These are phyloP conservation scores for Neoscytalidium dimidiatum DNA, from an alignment of 2,329 filamentous ascomycete species.

Conservation along the genomic window DNA sequence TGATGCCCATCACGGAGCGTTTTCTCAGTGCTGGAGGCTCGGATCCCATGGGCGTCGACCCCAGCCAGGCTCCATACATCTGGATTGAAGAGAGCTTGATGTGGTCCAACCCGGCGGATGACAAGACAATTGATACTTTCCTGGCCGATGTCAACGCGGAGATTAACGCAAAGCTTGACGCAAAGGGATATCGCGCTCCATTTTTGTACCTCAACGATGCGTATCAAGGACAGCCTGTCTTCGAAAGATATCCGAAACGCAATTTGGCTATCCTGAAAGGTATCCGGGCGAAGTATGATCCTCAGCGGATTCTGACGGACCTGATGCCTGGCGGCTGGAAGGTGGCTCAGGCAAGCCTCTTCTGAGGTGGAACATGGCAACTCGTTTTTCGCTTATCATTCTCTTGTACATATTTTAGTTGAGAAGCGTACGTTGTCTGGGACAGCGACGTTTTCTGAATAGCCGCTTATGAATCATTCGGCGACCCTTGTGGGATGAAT, in stretches of 20 bases:
- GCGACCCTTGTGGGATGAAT: too few relatives aligned
- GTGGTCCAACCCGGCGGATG: conserved; percentile 11
- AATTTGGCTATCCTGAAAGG: conserved; percentile 31
- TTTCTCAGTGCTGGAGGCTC: conserved; percentile 25
- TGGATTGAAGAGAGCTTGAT: conserved; percentile 25
- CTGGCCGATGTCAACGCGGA: neutral
- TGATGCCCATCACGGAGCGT: conserved; percentile 27
- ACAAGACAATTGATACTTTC: neutral
- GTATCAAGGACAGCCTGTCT: conserved; percentile 29
- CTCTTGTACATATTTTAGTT: neutral
- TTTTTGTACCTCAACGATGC: conserved; percentile 29
- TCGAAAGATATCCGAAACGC: conserved; percentile 30
- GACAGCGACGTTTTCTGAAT: too few relatives aligned
- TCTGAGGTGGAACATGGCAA: neutral
- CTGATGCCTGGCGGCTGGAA: conserved; percentile 29
- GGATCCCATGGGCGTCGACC: conserved; percentile 24
- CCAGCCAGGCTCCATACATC: neutral
- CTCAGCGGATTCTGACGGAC: conserved; percentile 28
- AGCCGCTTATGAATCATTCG: too few relatives aligned
- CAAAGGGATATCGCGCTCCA: neutral
- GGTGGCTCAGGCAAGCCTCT: conserved; percentile 13
- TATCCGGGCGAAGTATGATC: conserved; percentile 35
- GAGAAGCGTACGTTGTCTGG: too few relatives aligned
- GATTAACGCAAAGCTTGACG: neutral
- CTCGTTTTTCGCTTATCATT: neutral